Percentiles rank a stretch among this genome's conserved stretches.
Evolutionary conservation across 768 basidiomycete species (phyloP).

Genomic region (Amanita thiersii): DNA sequence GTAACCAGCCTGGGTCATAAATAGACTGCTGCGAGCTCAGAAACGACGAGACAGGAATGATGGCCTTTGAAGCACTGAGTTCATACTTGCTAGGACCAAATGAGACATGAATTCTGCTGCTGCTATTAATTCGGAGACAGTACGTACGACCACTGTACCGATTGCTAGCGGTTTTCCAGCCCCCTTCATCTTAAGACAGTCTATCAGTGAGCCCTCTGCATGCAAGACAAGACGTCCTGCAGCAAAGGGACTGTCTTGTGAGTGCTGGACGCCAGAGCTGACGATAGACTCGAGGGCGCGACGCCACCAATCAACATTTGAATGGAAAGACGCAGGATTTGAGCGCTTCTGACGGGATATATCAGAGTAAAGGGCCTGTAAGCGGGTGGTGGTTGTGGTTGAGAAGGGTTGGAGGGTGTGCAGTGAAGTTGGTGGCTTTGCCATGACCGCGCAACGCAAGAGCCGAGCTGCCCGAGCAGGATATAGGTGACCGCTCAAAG

Average conservation of each 20-base stretch:
- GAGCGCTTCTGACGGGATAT: constrained; percentile 76
- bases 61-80: constrained; percentile 33
- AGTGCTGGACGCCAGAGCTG: constrained; percentile 44
- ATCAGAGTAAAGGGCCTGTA: constrained; percentile 84
- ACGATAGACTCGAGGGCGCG: constrained; percentile 54
- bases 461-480: not conserved
- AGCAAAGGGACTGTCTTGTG: constrained; percentile 7
- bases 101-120: no score
- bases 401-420: constrained; percentile 36
- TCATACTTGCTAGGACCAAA: constrained; percentile 60
- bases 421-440: constrained; percentile 13
- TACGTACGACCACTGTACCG: constrained; percentile 66
- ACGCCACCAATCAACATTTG: constrained; percentile 88
- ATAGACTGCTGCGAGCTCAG: constrained; percentile 49
- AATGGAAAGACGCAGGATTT: constrained; percentile 74
- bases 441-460: constrained; percentile 1
- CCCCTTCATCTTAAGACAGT: constrained; percentile 54
- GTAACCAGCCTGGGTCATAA: constrained; percentile 62
- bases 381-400: constrained; percentile 41
- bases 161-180: constrained; percentile 72
- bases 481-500: no score
- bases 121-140: no score
- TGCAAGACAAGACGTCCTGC: constrained; percentile 52
- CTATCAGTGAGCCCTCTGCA: constrained; percentile 45
- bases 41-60: constrained; percentile 50